Conservation (phyloP, 176 grass and related monocot genomes). For the Bromus sterilis region DNA sequence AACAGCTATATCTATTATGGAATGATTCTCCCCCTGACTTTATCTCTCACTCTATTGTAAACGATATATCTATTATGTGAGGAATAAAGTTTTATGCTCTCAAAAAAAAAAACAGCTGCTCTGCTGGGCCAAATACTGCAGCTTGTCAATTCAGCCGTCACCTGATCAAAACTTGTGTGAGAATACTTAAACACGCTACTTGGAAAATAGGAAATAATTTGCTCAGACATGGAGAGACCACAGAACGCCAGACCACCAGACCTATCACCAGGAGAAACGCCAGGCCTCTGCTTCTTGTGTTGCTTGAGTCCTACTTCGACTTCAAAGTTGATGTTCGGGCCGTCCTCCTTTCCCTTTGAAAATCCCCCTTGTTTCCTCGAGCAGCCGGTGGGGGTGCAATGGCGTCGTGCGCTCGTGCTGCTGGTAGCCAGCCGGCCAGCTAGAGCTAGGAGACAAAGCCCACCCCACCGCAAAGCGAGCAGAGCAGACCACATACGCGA, state of each 20-base stretch:
- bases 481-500: too few relatives aligned
- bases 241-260: constrained; percentile 63
- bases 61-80: too few relatives aligned
- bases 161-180: neutral
- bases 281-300: constrained; percentile 52
- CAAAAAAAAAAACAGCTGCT: too few relatives aligned
- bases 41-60: too few relatives aligned
- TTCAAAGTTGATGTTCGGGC: constrained; percentile 50
- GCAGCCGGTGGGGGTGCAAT: too few relatives aligned
- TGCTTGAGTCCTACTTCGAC: constrained; percentile 48
- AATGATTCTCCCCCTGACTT: too few relatives aligned
- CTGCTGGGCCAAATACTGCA: neutral
- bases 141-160: neutral
- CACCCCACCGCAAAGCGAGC: neutral
- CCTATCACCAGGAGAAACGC: constrained; percentile 62
- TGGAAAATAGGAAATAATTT: neutral
- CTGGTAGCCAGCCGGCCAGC: neutral
- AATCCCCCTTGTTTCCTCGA: constrained; percentile 78
- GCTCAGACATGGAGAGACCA: neutral
- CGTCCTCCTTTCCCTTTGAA: constrained; percentile 43
- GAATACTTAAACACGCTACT: neutral
- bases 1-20: too few relatives aligned
- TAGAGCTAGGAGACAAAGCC: neutral
- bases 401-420: too few relatives aligned
- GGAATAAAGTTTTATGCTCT: too few relatives aligned